Percentiles rank a stretch among this genome's conserved stretches.
phyloP scores from a whole-genome alignment of 148 eudicot species.

The Polygonum aviculare region DNA sequence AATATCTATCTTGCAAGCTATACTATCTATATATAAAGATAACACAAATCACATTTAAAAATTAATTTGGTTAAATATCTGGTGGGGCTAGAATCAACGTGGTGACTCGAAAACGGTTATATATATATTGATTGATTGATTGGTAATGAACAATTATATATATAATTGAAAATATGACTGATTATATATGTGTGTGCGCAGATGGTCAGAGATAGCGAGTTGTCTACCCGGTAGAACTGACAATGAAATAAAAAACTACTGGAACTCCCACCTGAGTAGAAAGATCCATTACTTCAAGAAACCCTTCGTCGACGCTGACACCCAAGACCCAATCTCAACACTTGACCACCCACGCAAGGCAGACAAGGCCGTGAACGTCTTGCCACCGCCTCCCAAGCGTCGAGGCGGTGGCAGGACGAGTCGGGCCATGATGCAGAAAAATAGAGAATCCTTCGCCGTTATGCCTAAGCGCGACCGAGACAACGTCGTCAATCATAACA shows the following conservation, averaged over 20 bases:
- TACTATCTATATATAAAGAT: no score
- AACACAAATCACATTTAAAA: no score
- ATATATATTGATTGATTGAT: no score
- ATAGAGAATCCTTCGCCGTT: slow-evolving; percentile 5
- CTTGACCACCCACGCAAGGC: background rate
- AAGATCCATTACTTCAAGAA: slow-evolving; percentile 32
- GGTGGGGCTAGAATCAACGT: no score
- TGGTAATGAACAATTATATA: no score
- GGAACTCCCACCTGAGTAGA: slow-evolving; percentile 87
- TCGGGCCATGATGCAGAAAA: slow-evolving; percentile 41
- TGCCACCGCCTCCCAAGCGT: slow-evolving; percentile 21
- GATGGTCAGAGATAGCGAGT: slow-evolving; percentile 25
- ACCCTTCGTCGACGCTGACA: background rate
- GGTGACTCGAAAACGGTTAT: no score
- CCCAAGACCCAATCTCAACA: background rate
- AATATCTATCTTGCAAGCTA: no score
- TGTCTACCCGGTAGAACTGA: slow-evolving; percentile 75
- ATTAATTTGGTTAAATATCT: no score
- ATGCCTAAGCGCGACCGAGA: background rate
- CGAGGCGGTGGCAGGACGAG: slow-evolving; percentile 39
- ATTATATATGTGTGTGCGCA: background rate
- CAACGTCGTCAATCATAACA: background rate
- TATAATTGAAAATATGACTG: no score
- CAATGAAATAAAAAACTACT: slow-evolving; percentile 84
- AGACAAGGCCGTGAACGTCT: background rate